Conservation (phyloP, 108 stramenopile genomes). For the Discostella stelligeroides region DNA sequence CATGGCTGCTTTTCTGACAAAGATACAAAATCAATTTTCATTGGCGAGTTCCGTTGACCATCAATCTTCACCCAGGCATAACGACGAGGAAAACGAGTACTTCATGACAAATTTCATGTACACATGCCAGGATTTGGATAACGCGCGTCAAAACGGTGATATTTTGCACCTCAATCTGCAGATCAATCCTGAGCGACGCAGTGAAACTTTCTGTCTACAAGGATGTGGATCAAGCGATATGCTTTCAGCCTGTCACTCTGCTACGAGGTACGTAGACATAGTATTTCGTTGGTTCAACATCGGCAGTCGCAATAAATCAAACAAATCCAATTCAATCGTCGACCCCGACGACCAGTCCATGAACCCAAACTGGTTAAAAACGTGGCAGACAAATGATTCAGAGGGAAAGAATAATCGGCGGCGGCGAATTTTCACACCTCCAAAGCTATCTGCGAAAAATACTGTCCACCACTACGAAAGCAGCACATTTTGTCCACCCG, state of each 20-base stretch:
- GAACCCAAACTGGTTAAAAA: conserved; percentile 16
- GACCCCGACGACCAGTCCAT: conserved; percentile 14
- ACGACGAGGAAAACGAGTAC: conserved; percentile 16
- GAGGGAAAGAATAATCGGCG: conserved; percentile 7
- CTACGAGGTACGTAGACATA: conserved; percentile 16
- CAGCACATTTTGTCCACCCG: neutral
- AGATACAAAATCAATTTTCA: conserved; percentile 41
- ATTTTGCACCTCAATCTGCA: conserved; percentile 28
- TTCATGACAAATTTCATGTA: conserved; percentile 44
- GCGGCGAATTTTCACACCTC: conserved; percentile 26
- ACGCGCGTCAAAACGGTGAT: conserved; percentile 1
- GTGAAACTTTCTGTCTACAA: conserved; percentile 22
- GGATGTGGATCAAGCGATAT: conserved; percentile 22
- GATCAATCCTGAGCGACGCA: conserved; percentile 26
- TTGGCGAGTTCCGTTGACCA: conserved; percentile 10
- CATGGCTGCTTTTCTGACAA: conserved; percentile 20
- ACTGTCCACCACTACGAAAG: neutral
- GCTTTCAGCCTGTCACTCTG: conserved; percentile 27
- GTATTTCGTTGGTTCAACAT: conserved; percentile 29
- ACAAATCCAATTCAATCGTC: conserved; percentile 1
- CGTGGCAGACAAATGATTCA: conserved; percentile 17
- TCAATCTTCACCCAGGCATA: neutral
- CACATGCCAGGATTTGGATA: conserved; percentile 14
- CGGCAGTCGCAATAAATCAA: conserved; percentile 1
- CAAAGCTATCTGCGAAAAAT: conserved; percentile 22